These are phyloP conservation scores for Hygrophila difformis DNA, from an alignment of 257 asterid genomes.

Conservation along the genomic window DNA sequence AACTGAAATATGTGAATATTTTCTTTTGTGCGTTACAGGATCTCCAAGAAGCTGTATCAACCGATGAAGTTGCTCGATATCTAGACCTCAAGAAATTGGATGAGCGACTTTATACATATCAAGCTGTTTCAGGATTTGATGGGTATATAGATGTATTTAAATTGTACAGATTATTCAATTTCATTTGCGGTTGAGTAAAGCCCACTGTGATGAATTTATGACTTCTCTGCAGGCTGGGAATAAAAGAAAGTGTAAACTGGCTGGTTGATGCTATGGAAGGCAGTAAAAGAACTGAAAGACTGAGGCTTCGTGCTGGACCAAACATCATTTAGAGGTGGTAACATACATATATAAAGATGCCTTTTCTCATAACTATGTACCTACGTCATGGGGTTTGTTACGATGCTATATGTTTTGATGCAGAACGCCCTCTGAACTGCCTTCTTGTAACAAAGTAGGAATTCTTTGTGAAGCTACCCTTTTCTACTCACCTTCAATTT, in stretches of 20 bases:
- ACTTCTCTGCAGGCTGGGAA: conserved; percentile 46
- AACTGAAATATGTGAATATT: not conserved
- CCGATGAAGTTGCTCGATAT: conserved; percentile 65
- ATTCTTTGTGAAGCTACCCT: not conserved
- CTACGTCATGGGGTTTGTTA: conserved; percentile 15
- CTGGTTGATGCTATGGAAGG: conserved; percentile 72
- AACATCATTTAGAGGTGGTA: conserved; percentile 14
- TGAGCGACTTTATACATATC: conserved; percentile 50
- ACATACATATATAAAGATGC: not conserved
- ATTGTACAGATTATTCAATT: too few species aligned
- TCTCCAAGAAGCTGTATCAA: conserved; percentile 56
- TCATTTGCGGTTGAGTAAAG: too few species aligned
- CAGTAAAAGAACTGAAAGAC: conserved; percentile 58
- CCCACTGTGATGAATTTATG: not conserved
- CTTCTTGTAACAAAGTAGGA: not conserved
- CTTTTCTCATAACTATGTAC: conserved; percentile 11
- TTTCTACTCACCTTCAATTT: not conserved
- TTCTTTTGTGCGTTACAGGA: conserved; percentile 35
- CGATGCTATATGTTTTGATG: conserved; percentile 15
- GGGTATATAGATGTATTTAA: conserved; percentile 31
- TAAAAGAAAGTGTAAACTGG: conserved; percentile 79
- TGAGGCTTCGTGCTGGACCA: conserved; percentile 59
- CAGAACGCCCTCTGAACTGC: conserved; percentile 7
- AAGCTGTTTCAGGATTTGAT: conserved; percentile 63
- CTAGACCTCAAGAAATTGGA: conserved; percentile 72